Percentiles rank a stretch among this genome's conserved stretches.
These are phyloP conservation scores for Pezicula neosporulosa DNA, from an alignment of 2,329 filamentous ascomycete species.

Conservation along the genomic window DNA sequence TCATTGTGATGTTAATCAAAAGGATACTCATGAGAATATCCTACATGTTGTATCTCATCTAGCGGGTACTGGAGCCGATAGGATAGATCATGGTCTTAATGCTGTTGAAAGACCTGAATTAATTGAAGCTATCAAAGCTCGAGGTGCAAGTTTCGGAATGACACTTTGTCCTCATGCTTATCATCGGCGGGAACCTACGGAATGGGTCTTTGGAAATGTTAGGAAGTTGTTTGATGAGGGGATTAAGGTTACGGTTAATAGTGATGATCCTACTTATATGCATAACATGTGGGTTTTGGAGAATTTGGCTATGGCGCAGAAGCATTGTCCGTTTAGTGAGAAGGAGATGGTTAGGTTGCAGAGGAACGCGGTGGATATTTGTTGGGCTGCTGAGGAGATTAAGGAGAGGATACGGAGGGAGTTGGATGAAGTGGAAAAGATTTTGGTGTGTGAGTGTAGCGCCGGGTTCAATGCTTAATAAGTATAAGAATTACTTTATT, in stretches of 20 bases:
- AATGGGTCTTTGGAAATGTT: conserved; percentile 38
- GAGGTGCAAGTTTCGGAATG: conserved; percentile 47
- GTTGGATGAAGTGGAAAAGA: conserved; percentile 11
- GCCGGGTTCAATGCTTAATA: no score
- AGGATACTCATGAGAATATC: conserved; percentile 66
- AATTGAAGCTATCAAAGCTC: conserved; percentile 28
- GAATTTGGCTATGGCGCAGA: conserved; percentile 41
- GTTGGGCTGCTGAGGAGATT: conserved; percentile 38
- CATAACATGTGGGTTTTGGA: conserved; percentile 46
- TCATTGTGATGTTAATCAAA: conserved; percentile 63
- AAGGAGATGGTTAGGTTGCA: conserved; percentile 38
- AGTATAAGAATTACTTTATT: no score
- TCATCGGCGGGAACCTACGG: conserved; percentile 42
- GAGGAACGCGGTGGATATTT: conserved; percentile 40
- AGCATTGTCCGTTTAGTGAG: conserved; percentile 36
- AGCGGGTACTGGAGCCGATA: conserved; percentile 53
- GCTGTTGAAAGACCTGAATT: conserved; percentile 56
- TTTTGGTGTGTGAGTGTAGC: no score
- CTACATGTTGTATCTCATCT: conserved; percentile 41
- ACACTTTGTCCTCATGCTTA: conserved; percentile 73
- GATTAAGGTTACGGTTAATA: conserved; percentile 39
- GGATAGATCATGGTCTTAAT: conserved; percentile 70
- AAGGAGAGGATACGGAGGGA: conserved; percentile 30
- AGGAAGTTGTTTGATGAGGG: conserved; percentile 36
- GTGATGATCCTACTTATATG: conserved; percentile 44